Conservation (phyloP, 2,329 filamentous ascomycete genomes). For the Huntiella abstrusa region DNA sequence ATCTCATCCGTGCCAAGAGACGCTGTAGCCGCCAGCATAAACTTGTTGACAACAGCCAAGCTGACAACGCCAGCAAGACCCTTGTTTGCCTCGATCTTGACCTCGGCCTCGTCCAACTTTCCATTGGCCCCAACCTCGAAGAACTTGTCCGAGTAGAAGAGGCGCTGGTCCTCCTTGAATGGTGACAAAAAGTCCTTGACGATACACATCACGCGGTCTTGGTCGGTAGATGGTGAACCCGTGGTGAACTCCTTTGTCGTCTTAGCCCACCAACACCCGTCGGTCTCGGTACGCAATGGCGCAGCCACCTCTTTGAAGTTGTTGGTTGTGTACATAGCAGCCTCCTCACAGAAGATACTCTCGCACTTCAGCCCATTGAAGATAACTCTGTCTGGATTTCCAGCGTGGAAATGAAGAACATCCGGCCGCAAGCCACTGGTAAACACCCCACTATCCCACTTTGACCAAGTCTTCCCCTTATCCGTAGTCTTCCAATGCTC, state of each 20-base stretch:
- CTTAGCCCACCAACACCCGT: constrained; percentile 78
- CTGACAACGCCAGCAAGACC: constrained; percentile 65
- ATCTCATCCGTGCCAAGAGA: constrained; percentile 72
- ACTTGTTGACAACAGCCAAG: constrained; percentile 69
- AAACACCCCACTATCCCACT: constrained; percentile 45
- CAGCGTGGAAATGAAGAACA: constrained; percentile 60
- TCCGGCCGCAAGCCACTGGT: constrained; percentile 32
- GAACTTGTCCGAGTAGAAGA: constrained; percentile 68
- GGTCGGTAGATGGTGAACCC: constrained; percentile 44
- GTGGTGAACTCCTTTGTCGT: constrained; percentile 54
- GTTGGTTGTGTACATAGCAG: constrained; percentile 59
- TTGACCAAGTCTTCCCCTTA: constrained; percentile 60
- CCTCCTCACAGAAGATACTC: constrained; percentile 42
- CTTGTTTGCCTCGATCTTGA: constrained; percentile 52
- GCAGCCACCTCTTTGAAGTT: constrained; percentile 56
- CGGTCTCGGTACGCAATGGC: constrained; percentile 46
- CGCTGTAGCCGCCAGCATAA: constrained; percentile 64
- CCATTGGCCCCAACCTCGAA: constrained; percentile 38
- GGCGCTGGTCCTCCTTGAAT: constrained; percentile 52
- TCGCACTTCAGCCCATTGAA: constrained; percentile 59
- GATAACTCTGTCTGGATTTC: constrained; percentile 67
- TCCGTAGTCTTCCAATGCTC: constrained; percentile 73
- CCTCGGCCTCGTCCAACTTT: constrained; percentile 47
- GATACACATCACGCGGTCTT: constrained; percentile 62
- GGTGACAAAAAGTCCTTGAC: constrained; percentile 53